These are phyloP conservation scores for Leishmania arabica DNA, from an alignment of 208 protist genomes.

Conservation along the genomic window DNA sequence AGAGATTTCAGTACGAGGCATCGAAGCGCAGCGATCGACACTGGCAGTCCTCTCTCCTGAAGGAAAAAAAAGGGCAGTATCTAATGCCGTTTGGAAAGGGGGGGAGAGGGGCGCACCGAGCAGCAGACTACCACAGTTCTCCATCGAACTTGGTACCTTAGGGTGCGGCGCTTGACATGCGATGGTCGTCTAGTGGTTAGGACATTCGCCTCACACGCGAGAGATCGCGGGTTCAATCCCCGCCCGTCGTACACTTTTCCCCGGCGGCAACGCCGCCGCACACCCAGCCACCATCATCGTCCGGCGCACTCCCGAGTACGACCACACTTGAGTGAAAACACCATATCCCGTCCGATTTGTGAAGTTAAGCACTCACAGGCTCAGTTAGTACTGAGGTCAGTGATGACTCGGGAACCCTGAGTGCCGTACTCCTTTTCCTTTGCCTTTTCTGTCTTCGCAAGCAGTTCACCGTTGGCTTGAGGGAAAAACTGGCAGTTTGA, in stretches of 20 bases:
- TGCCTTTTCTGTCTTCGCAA: accelerated
- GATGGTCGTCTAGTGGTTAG: constrained; percentile 96
- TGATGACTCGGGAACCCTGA: constrained; percentile 16
- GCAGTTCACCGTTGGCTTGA: background rate
- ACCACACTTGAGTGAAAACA: constrained; percentile 49
- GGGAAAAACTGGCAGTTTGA: background rate
- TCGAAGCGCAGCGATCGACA: background rate
- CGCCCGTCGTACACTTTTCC: constrained; percentile 78
- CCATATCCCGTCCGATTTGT: constrained; percentile 47
- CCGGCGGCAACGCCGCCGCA: no score
- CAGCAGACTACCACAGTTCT: background rate
- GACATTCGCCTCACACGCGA: constrained; percentile 95
- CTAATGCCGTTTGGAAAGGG: background rate
- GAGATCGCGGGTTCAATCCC: constrained; percentile 94
- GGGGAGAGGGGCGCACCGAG: accelerated
- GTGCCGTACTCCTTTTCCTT: background rate
- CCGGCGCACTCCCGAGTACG: constrained; percentile 21
- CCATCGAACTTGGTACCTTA: accelerated
- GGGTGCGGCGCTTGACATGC: constrained; percentile 8
- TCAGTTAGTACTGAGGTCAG: constrained; percentile 32
- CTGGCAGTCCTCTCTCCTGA: background rate
- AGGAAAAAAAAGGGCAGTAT: background rate
- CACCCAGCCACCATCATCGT: no score
- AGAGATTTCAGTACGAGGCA: background rate
- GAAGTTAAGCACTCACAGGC: constrained; percentile 49